Evolutionary conservation across 2,329 filamentous ascomycete species (phyloP), one percentile per base, ranked within the genome.

Genomic region (Apiospora aurea): DNA sequence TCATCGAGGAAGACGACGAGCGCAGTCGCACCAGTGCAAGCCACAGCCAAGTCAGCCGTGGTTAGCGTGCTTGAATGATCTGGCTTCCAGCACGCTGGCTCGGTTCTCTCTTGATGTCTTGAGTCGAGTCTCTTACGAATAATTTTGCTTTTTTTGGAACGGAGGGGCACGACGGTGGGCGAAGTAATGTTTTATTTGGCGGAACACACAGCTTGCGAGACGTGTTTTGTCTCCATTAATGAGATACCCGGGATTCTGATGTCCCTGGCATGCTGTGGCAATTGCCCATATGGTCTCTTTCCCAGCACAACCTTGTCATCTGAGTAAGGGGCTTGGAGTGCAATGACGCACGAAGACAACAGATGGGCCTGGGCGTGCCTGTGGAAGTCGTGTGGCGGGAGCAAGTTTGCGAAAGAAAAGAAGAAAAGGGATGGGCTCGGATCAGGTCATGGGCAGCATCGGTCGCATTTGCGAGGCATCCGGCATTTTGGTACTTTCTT

Each of bases 1-100:
- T 97, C 41, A 87, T 96, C 43, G 93, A 95, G 79, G 94, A 94
- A 79, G 92, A 97, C 75, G 94, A 96, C 76, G 94, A 97, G 82
- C 87, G 91, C 69, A 94, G 93, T 79, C 89, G 93, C 29, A 94
- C 92, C 18, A 93, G 92, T 76, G 91, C 90, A 14, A 92, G 91
- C 79, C 87, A 90, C 73, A 92, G 90, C 79, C 88, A 90, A 73
- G 81, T 87, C 75, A 90, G 88, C 78, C 87, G 88, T 24, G 79
- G 77, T 43, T 81, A 75, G 73, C 24, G 26, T 16, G 66, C 21
- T 64, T 41, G 34, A 10, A 10, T 41, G 5, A 3, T 61, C 29
- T 21, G 34, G 18, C 41, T 41, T n/a, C 57, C 29, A 64, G 57
- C 57, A 10, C n/a, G 34, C 21, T 41, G 57, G 34, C 57, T 64